A percentile compares a stretch with the other conserved stretches of the same genome.
phyloP scores from a whole-genome alignment of 2,329 filamentous ascomycete genomes.

The Fusarium luffae region DNA sequence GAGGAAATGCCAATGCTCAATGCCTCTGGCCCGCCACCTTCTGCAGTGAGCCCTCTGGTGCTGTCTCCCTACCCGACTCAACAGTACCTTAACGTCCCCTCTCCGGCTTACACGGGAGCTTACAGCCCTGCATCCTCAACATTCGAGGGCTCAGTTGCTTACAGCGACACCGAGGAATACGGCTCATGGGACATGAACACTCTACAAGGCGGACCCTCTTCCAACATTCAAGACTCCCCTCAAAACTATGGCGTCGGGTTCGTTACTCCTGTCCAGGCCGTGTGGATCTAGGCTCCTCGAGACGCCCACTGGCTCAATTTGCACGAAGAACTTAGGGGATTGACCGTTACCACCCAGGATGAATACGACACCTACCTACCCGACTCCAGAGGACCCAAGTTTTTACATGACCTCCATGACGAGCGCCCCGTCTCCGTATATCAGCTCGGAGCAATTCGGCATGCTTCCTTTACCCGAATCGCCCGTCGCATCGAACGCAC shows the following conservation, averaged over 20 bases:
- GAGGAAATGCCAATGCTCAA: conserved; percentile 69
- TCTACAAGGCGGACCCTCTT: conserved; percentile 58
- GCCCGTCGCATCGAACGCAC: conserved; percentile 51
- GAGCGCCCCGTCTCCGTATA: conserved; percentile 58
- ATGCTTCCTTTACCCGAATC: conserved; percentile 61
- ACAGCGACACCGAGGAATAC: conserved; percentile 71
- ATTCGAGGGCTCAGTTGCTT: conserved; percentile 70
- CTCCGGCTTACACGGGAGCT: conserved; percentile 66
- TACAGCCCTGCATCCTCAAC: conserved; percentile 73
- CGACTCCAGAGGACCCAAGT: conserved; percentile 57
- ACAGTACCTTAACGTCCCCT: conserved; percentile 73
- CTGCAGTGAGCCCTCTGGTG: conserved; percentile 65
- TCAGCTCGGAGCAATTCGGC: conserved; percentile 56
- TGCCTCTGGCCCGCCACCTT: conserved; percentile 55
- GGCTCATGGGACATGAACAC: conserved; percentile 59
- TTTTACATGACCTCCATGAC: conserved; percentile 52
- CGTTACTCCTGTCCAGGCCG: conserved; percentile 71
- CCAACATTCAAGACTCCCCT: conserved; percentile 58
- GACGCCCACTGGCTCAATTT: conserved; percentile 54
- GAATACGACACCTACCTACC: conserved; percentile 58
- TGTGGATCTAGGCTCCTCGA: conserved; percentile 66
- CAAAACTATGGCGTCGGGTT: conserved; percentile 64
- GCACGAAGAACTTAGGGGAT: conserved; percentile 59
- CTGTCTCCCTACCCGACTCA: conserved; percentile 65
- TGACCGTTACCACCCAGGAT: conserved; percentile 67